Conservation (phyloP, 352 stramenopile genomes). For the Phytophthora colocasiae region DNA sequence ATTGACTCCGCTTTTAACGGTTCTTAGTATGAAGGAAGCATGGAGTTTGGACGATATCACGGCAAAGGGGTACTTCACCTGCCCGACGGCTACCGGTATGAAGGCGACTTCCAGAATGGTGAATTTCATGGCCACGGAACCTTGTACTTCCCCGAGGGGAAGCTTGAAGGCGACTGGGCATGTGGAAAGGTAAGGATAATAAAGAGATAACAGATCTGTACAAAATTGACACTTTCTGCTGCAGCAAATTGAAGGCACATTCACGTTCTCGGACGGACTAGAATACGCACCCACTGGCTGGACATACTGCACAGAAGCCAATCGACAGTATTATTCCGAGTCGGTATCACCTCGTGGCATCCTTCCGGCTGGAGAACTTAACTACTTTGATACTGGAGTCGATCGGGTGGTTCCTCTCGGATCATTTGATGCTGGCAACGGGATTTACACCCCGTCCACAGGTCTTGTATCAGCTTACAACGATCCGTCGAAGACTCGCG, state of each 20-base stretch:
- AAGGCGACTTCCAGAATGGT: constrained; percentile 83
- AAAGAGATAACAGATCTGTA: neutral
- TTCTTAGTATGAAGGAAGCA: constrained; percentile 63
- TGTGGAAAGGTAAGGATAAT: constrained; percentile 63
- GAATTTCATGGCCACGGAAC: constrained; percentile 82
- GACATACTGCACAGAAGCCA: constrained; percentile 66
- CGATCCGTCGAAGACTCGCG: constrained; percentile 58
- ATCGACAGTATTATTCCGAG: constrained; percentile 80
- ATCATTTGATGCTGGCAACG: constrained; percentile 79
- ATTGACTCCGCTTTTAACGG: neutral
- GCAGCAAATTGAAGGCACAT: constrained; percentile 79
- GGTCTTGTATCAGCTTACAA: constrained; percentile 58
- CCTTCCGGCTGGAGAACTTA: constrained; percentile 59
- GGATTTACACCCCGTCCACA: constrained; percentile 74
- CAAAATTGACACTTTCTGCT: neutral
- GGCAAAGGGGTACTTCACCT: constrained; percentile 63
- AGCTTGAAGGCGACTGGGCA: constrained; percentile 73
- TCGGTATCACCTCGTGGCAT: constrained; percentile 63
- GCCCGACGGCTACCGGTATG: constrained; percentile 71
- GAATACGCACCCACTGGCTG: constrained; percentile 69
- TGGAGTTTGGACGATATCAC: constrained; percentile 69
- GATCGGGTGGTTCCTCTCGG: constrained; percentile 69
- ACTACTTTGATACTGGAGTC: constrained; percentile 79
- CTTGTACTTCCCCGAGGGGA: constrained; percentile 72
- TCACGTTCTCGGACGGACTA: constrained; percentile 81